Evolutionary conservation across 2,329 filamentous ascomycete species (phyloP).

Genomic region (Sclerotinia subarctica): DNA sequence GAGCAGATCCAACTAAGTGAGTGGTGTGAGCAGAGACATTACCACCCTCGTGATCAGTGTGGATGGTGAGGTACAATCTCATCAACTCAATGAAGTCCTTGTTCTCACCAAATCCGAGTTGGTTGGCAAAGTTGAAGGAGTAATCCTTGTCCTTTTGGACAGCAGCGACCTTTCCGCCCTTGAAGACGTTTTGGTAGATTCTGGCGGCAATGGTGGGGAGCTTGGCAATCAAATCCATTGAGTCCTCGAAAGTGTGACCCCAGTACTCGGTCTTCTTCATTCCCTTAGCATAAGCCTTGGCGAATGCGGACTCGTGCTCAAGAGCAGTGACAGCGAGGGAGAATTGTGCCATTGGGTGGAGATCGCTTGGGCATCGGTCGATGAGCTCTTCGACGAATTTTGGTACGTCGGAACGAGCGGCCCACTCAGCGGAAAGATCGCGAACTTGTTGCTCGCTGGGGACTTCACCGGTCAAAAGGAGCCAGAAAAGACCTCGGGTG

Average conservation of each 20-base stretch:
- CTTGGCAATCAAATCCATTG: constrained; percentile 99
- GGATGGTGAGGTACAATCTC: constrained; percentile 98
- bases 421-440: constrained; percentile 97
- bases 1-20: constrained; percentile 92
- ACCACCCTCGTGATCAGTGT: constrained; percentile 99
- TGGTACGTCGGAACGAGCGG: constrained; percentile 92
- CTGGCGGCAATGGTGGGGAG: constrained; percentile 95
- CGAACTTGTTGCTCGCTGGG: constrained; percentile 97
- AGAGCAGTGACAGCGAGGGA: constrained; percentile 96
- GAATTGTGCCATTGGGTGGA: constrained; percentile 99
- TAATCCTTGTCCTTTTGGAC: constrained; percentile 99
- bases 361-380: constrained; percentile 97
- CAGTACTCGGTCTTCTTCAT: constrained; percentile 99
- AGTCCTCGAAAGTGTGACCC: constrained; percentile 98
- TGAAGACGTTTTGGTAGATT: constrained; percentile 99
- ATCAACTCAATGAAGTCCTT: constrained; percentile 96
- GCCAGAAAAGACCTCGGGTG: constrained; percentile 87
- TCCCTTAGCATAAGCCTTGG: constrained; percentile 98
- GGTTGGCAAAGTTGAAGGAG: constrained; percentile 98
- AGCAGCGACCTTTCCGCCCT: constrained; percentile 95
- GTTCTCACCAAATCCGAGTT: constrained; percentile 95
- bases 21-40: constrained; percentile 99
- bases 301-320: constrained; percentile 96
- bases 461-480: constrained; percentile 96
- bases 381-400: constrained; percentile 99